phyloP scores from a whole-genome alignment of 2,329 filamentous ascomycete genomes.

The Cercospora canescens region DNA sequence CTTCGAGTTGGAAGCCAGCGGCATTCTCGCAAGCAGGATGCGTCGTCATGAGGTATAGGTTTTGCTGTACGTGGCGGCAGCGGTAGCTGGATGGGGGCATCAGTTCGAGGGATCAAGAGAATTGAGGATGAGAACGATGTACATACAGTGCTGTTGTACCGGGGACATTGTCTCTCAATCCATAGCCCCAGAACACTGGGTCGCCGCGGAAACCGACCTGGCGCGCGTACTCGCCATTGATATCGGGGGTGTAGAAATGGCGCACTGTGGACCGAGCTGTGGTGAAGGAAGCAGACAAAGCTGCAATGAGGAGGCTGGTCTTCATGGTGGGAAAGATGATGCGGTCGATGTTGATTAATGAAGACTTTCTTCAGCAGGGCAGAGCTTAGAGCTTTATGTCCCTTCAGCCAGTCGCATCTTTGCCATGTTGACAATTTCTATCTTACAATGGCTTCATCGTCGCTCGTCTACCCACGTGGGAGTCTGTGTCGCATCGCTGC shows the following conservation, averaged over 20 bases:
- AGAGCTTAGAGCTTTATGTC: no score
- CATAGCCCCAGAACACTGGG: neutral
- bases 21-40: neutral
- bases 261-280: neutral
- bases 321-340: neutral
- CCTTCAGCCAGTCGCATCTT: no score
- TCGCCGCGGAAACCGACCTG: neutral
- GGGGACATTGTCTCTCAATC: neutral
- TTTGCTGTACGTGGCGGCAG: neutral
- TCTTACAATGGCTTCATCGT: neutral
- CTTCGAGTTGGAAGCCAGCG: neutral
- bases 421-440: neutral
- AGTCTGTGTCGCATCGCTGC: no score
- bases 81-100: neutral
- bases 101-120: neutral
- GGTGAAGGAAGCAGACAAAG: neutral
- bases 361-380: no score
- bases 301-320: neutral
- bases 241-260: neutral
- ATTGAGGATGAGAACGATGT: neutral
- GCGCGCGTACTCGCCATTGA: neutral
- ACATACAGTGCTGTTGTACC: neutral
- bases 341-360: no score
- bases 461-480: neutral
- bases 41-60: neutral